These are phyloP conservation scores for Candida dubliniensis DNA, from an alignment of 1,139 yeast species.

Conservation along the genomic window DNA sequence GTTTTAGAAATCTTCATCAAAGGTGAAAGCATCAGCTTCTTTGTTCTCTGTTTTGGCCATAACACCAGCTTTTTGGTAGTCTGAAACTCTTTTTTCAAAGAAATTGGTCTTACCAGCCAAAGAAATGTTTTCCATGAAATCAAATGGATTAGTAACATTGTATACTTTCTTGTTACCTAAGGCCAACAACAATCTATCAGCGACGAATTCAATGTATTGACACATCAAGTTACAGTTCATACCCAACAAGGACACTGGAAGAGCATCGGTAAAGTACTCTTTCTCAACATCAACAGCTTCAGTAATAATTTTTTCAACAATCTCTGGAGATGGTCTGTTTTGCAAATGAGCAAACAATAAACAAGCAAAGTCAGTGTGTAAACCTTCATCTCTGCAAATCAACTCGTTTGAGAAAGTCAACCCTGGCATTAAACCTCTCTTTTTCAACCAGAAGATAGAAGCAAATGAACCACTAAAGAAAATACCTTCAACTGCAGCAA, in stretches of 20 bases:
- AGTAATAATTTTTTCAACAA: conserved; percentile 81
- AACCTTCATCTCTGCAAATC: conserved; percentile 97
- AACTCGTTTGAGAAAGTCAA: conserved; percentile 94
- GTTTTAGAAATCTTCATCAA: conserved; percentile 48
- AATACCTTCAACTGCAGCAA: conserved; percentile 98
- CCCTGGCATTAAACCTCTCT: conserved; percentile 98
- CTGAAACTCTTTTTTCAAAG: conserved; percentile 98
- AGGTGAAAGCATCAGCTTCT: conserved; percentile 37
- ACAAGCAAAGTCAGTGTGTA: conserved; percentile 98
- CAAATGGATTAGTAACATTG: conserved; percentile 92
- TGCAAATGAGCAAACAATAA: conserved; percentile 88
- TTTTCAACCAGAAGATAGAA: conserved; percentile 95
- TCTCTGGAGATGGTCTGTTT: conserved; percentile 77
- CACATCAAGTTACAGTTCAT: conserved; percentile 92
- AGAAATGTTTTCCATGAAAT: conserved; percentile 97
- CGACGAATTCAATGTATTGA: conserved; percentile 96
- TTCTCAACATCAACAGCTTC: conserved; percentile 96
- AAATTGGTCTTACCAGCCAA: conserved; percentile 98
- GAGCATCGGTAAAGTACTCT: conserved; percentile 89
- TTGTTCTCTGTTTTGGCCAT: conserved; percentile 57
- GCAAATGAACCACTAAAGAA: conserved; percentile 98
- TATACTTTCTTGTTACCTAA: conserved; percentile 87
- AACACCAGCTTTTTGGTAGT: conserved; percentile 98
- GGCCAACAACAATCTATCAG: conserved; percentile 88
- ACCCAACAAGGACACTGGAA: conserved; percentile 88